Evolutionary conservation across 108 stramenopile species (phyloP).

Genomic region (Cyclostephanos invisitatus): DNA sequence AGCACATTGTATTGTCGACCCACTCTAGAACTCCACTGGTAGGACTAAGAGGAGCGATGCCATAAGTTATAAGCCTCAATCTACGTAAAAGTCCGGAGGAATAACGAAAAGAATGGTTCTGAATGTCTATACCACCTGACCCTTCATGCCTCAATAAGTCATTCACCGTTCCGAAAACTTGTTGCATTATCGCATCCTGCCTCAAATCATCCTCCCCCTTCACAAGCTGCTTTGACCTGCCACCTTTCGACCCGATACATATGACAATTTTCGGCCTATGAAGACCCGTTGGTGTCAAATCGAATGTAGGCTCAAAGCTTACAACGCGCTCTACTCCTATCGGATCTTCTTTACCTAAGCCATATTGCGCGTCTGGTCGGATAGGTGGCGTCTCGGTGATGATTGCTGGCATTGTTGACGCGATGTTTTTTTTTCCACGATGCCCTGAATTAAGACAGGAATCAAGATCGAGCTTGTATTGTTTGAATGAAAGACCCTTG

Average conservation of each 20-base stretch:
- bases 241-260: constrained; percentile 79
- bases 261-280: constrained; percentile 88
- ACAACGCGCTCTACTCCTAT: constrained; percentile 65
- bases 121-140: constrained; percentile 12
- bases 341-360: constrained; percentile 67
- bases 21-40: constrained; percentile 94
- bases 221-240: constrained; percentile 82
- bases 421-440: constrained; percentile 31
- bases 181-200: constrained; percentile 97
- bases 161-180: constrained; percentile 94
- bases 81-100: constrained; percentile 14
- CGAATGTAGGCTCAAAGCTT: constrained; percentile 68
- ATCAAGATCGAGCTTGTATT: constrained; percentile 54
- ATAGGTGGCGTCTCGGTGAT: constrained; percentile 70
- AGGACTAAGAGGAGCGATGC: constrained; percentile 87
- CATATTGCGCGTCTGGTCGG: constrained; percentile 67
- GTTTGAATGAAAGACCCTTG: constrained; percentile 38
- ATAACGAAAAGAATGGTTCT: constrained; percentile 9
- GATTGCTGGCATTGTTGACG: constrained; percentile 55
- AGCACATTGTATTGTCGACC: constrained; percentile 90
- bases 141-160: constrained; percentile 61
- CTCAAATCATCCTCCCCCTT: constrained; percentile 95
- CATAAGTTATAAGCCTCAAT: constrained; percentile 85
- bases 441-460: constrained; percentile 46
- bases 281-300: constrained; percentile 80